Base-by-base conservation (phyloP, 2,329 filamentous ascomycete genomes). In the Graphilbum ipis-grandicollis region DNA sequence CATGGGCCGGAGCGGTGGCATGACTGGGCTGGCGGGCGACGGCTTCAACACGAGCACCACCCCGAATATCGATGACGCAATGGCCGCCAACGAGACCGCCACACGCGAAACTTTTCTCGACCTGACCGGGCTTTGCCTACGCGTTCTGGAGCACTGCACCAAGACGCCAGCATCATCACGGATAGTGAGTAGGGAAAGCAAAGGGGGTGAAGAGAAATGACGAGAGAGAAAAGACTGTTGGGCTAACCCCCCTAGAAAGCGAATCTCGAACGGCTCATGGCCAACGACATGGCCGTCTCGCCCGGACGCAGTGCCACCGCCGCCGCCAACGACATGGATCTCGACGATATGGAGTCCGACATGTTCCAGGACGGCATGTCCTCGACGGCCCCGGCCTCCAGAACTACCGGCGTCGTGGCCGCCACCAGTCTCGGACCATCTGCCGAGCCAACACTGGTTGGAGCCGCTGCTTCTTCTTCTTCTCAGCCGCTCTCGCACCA, bases 261-360 rank as follows among this genome's bases (percentile, higher is more conserved):
- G 10, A 68, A 71, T 35, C 51, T 72, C 14, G 66, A 71, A 30
- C 64, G 61, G 33, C 50, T 71, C 21, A 62, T 72, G 25, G 50
- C 56, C 15, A 56, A 60, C 14, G 65, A 64, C 14, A 48, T 66
- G 6, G 50, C 46, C 36, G 49, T 25, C 12, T 13, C 26, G 26
- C 26, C 26, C 26, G 5, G 10, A 5, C 10, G 26, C 26, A n/a
- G n/a, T n/a, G n/a, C 26, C 10, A 5, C 26, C 4, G 38, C 43
- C 5, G 42, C 41, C 2, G 28, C 40, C 8, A n/a, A 35, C 17
- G 39, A 43, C 18, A 44, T 46, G 38, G 44, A 43, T 9, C 37
- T 42, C 19, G 46, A 47, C 10, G 47, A 45, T 19, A 34, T 44
- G 14, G 14, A 30, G 8, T 30, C 37, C 10, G 32, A 34, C 5